A percentile compares a stretch with the other conserved stretches of the same genome.
Evolutionary conservation across 495 filamentous ascomycete genomes (phyloP).

Genomic region (Neurospora sp.): DNA sequence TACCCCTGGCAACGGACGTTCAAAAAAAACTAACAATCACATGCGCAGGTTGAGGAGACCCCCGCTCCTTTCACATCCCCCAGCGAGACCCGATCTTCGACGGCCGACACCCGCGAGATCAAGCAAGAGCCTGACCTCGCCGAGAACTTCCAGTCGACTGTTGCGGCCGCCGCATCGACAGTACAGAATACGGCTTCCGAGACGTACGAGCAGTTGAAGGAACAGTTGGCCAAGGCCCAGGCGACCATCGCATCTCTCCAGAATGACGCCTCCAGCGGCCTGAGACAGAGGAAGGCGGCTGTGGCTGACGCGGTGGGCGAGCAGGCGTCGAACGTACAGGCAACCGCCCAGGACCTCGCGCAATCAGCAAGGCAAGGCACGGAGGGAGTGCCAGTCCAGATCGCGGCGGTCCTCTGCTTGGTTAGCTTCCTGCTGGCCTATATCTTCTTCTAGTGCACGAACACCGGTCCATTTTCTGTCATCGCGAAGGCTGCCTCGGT

Average conservation of each 20-base stretch:
- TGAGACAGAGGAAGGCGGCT: slow-evolving; percentile 59
- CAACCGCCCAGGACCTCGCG: slow-evolving; percentile 35
- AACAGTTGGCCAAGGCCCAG: slow-evolving; percentile 65
- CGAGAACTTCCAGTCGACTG: slow-evolving; percentile 16
- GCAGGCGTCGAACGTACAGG: slow-evolving; percentile 32
- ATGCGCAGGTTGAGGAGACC: slow-evolving; percentile 18
- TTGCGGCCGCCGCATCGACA: slow-evolving; percentile 20
- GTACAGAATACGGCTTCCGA: slow-evolving; percentile 25
- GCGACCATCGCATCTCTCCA: slow-evolving; percentile 60
- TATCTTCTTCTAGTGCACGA: slow-evolving; percentile 64
- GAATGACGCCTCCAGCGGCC: slow-evolving; percentile 51
- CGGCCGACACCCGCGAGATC: slow-evolving; percentile 32
- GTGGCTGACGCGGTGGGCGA: slow-evolving; percentile 28
- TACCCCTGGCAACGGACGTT: too few relatives aligned
- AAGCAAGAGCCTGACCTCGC: slow-evolving; percentile 26
- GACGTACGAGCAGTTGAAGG: slow-evolving; percentile 54
- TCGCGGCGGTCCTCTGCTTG: slow-evolving; percentile 74
- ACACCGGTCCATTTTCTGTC: neutral
- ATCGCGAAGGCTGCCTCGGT: neutral
- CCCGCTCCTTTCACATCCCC: slow-evolving; percentile 11
- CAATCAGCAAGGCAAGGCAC: slow-evolving; percentile 46
- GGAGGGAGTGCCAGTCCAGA: slow-evolving; percentile 76
- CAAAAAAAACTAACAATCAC: neutral
- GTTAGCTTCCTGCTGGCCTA: slow-evolving; percentile 88
- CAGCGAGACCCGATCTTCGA: slow-evolving; percentile 6